Percentiles rank a stretch among this genome's conserved stretches.
phyloP scores from a whole-genome alignment of 2,329 filamentous ascomycete species.

The Cladosporium sp. region DNA sequence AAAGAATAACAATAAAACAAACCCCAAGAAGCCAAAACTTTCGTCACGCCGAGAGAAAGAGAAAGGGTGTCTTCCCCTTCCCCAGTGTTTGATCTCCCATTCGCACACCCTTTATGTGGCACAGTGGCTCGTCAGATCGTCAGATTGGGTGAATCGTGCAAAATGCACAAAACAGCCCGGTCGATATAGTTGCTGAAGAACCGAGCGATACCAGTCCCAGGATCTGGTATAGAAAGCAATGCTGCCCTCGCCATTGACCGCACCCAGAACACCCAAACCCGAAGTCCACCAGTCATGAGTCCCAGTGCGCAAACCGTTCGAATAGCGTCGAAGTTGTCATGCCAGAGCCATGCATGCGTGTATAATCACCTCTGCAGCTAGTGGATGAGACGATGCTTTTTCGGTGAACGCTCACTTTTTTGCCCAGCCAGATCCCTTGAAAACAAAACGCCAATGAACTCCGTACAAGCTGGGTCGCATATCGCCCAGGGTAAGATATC shows the following conservation, averaged over 20 bases:
- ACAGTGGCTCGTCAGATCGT: neutral
- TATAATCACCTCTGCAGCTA: neutral
- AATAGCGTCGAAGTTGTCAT: neutral
- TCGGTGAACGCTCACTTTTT: constrained; percentile 8
- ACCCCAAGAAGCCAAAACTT: neutral
- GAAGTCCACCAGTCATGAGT: neutral
- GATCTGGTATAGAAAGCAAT: neutral
- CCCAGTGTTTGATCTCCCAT: neutral
- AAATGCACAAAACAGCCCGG: neutral
- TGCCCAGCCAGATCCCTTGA: neutral
- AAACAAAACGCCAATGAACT: constrained; percentile 6
- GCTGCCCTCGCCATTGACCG: neutral
- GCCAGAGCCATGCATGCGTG: neutral
- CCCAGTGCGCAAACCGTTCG: neutral
- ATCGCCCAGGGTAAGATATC: neutral
- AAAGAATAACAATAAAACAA: neutral
- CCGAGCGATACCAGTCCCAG: neutral
- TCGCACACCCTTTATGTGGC: neutral
- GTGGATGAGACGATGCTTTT: neutral
- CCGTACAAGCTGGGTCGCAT: neutral
- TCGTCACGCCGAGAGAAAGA: neutral
- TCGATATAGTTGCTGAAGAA: neutral
- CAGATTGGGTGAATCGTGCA: neutral
- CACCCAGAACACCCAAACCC: neutral
- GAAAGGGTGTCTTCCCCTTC: neutral